Percentiles rank a stretch among this genome's conserved stretches.
phyloP scores from a whole-genome alignment of 805 yeast genomes.

The Candida wancherniae region DNA sequence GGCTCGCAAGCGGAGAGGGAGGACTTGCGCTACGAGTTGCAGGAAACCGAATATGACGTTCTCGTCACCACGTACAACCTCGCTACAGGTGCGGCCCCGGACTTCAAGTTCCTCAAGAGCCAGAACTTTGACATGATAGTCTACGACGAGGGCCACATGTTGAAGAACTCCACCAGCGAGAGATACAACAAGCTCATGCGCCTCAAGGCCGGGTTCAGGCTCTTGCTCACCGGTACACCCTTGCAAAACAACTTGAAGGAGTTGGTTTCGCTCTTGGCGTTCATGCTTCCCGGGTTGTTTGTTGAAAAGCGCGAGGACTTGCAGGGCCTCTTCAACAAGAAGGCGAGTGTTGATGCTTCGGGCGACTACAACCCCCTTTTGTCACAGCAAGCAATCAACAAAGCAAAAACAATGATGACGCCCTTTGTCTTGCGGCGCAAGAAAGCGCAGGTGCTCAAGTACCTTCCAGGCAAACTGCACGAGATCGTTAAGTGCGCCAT shows the following conservation, averaged over 20 bases:
- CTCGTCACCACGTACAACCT: slow-evolving; percentile 90
- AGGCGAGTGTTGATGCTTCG: slow-evolving; percentile 61
- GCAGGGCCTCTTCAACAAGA: slow-evolving; percentile 79
- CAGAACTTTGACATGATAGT: slow-evolving; percentile 82
- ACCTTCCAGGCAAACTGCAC: slow-evolving; percentile 75
- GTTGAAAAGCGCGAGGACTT: slow-evolving; percentile 78
- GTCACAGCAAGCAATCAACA: slow-evolving; percentile 84
- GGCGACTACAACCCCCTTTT: slow-evolving; percentile 67
- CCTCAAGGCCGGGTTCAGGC: slow-evolving; percentile 75
- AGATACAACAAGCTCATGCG: slow-evolving; percentile 85
- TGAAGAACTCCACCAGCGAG: slow-evolving; percentile 84
- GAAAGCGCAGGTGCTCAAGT: slow-evolving; percentile 86
- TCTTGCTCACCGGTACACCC: slow-evolving; percentile 94
- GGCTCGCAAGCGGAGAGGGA: slow-evolving; percentile 84
- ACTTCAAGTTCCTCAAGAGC: slow-evolving; percentile 69
- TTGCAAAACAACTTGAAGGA: slow-evolving; percentile 89
- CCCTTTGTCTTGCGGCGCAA: slow-evolving; percentile 92
- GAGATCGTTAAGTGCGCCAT: slow-evolving; percentile 62
- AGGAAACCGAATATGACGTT: slow-evolving; percentile 67
- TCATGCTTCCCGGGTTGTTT: slow-evolving; percentile 82
- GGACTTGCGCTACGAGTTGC: slow-evolving; percentile 69
- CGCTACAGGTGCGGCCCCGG: slow-evolving; percentile 83
- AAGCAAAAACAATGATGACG: slow-evolving; percentile 97
- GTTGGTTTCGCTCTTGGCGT: slow-evolving; percentile 82
- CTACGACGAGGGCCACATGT: slow-evolving; percentile 97